Percentiles rank a stretch among this genome's conserved stretches.
Evolutionary conservation across 331 rosid species (phyloP).

Genomic region (Malus hybrid): DNA sequence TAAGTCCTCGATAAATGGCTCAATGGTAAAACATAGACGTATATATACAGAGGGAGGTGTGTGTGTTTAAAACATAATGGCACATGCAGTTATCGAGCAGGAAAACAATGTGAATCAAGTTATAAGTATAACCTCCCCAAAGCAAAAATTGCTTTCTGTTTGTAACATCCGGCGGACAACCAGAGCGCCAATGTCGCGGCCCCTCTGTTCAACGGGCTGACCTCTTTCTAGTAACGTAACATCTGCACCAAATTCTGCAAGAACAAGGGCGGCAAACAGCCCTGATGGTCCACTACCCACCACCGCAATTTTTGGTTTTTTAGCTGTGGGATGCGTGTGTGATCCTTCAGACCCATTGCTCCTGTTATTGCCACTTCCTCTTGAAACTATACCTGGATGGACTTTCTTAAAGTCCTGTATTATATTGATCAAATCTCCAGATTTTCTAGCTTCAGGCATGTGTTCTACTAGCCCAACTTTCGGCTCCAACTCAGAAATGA

Average conservation of each 20-base stretch:
- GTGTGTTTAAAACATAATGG: background rate
- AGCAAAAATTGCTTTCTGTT: conserved; percentile 88
- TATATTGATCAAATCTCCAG: conserved; percentile 25
- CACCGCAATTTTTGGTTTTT: conserved; percentile 66
- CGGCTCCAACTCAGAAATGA: conserved; percentile 71
- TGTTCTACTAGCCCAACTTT: conserved; percentile 78
- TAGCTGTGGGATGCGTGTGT: conserved; percentile 5
- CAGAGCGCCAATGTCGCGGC: conserved; percentile 90
- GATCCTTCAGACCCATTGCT: conserved; percentile 21
- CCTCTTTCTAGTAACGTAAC: conserved; percentile 96
- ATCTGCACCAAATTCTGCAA: conserved; percentile 82
- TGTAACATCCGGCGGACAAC: conserved; percentile 65
- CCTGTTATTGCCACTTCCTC: conserved; percentile 25
- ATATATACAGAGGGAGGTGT: too few relatives aligned
- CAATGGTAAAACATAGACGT: conserved; percentile 12
- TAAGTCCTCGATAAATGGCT: conserved; percentile 73
- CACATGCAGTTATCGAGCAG: conserved; percentile 4
- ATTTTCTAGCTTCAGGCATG: conserved; percentile 30
- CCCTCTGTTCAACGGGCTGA: conserved; percentile 91
- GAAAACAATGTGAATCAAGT: conserved; percentile 20
- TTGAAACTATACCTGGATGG: conserved; percentile 7
- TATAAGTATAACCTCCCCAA: conserved; percentile 76
- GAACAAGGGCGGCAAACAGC: conserved; percentile 82
- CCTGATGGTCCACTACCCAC: conserved; percentile 97
- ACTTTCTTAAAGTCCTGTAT: conserved; percentile 38